phyloP scores from a whole-genome alignment of 2,329 filamentous ascomycete genomes.

The Pyrenochaeta sp. region DNA sequence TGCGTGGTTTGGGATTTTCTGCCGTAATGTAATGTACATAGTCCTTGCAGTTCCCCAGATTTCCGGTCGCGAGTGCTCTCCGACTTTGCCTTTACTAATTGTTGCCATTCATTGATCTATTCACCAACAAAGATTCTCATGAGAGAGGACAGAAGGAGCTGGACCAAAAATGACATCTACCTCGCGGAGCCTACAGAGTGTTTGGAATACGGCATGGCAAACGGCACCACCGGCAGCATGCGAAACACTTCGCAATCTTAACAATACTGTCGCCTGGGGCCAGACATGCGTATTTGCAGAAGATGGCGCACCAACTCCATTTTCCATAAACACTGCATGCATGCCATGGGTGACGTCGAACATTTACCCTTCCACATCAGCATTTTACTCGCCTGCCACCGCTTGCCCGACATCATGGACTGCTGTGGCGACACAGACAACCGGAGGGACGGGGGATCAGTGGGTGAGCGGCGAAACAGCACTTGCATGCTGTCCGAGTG shows the following conservation, averaged over 20 bases:
- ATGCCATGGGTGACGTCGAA: slow-evolving; percentile 31
- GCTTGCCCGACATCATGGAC: slow-evolving; percentile 30
- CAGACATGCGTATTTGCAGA: slow-evolving; percentile 84
- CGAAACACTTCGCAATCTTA: slow-evolving; percentile 23
- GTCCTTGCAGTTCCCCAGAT: background rate
- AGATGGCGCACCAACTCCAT: slow-evolving; percentile 77
- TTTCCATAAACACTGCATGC: slow-evolving; percentile 72
- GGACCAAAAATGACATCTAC: slow-evolving; percentile 21
- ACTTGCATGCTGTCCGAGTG: slow-evolving; percentile 33
- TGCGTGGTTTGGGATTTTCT: slow-evolving; percentile 1
- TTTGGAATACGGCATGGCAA: slow-evolving; percentile 26
- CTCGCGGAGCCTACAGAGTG: slow-evolving; percentile 19
- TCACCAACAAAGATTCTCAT: background rate
- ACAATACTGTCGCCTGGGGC: slow-evolving; percentile 66
- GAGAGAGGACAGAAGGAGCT: background rate
- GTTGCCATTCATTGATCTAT: background rate
- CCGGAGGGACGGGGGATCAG: slow-evolving; percentile 6
- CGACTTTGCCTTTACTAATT: background rate
- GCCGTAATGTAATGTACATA: background rate
- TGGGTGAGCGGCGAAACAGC: slow-evolving; percentile 30
- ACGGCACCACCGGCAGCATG: slow-evolving; percentile 26
- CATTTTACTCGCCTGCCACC: slow-evolving; percentile 36
- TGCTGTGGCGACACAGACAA: slow-evolving; percentile 28
- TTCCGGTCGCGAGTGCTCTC: background rate
- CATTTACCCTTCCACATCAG: slow-evolving; percentile 9